Evolutionary conservation across 495 filamentous ascomycete species (phyloP).

Genomic region (Penicillium longicatenatum): DNA sequence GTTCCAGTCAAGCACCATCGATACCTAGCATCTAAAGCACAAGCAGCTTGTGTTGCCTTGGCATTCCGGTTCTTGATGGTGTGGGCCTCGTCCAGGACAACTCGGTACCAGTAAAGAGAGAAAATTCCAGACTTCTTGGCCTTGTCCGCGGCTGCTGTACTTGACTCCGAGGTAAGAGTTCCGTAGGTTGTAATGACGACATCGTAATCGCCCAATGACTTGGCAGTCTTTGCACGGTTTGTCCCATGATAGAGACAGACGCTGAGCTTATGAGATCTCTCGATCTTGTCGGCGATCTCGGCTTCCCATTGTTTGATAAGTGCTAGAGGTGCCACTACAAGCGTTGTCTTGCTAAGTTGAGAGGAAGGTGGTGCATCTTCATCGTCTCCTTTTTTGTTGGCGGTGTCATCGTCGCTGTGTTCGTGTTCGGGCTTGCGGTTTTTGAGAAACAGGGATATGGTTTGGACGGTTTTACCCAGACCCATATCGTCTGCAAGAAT

Average conservation of each 20-base stretch:
- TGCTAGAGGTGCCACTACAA: slow-evolving; percentile 93
- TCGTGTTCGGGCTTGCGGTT: slow-evolving; percentile 69
- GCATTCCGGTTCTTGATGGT: slow-evolving; percentile 98
- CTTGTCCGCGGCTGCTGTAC: slow-evolving; percentile 56
- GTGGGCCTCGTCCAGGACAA: slow-evolving; percentile 95
- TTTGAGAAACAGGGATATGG: slow-evolving; percentile 79
- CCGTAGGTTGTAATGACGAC: slow-evolving; percentile 98
- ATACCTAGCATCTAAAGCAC: slow-evolving; percentile 76
- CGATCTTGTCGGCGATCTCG: slow-evolving; percentile 81
- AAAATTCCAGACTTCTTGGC: slow-evolving; percentile 79
- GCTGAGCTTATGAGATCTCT: slow-evolving; percentile 63
- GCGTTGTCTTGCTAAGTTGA: slow-evolving; percentile 71
- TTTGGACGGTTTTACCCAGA: slow-evolving; percentile 90
- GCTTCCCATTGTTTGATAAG: slow-evolving; percentile 97
- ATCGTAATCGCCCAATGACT: slow-evolving; percentile 79
- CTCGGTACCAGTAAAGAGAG: slow-evolving; percentile 88
- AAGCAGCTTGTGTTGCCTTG: slow-evolving; percentile 88
- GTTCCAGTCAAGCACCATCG: slow-evolving; percentile 96
- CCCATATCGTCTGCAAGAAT: slow-evolving; percentile 95
- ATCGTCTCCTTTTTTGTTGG: slow-evolving; percentile 21
- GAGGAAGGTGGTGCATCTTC: slow-evolving; percentile 57
- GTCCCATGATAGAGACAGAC: slow-evolving; percentile 91
- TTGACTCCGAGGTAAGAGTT: slow-evolving; percentile 86
- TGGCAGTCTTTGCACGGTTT: slow-evolving; percentile 73
- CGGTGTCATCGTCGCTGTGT: slow-evolving; percentile 39